A percentile compares a stretch with the other conserved stretches of the same genome.
Evolutionary conservation across 257 asterid genomes (phyloP).

Genomic region (Scutellaria galericulata): DNA sequence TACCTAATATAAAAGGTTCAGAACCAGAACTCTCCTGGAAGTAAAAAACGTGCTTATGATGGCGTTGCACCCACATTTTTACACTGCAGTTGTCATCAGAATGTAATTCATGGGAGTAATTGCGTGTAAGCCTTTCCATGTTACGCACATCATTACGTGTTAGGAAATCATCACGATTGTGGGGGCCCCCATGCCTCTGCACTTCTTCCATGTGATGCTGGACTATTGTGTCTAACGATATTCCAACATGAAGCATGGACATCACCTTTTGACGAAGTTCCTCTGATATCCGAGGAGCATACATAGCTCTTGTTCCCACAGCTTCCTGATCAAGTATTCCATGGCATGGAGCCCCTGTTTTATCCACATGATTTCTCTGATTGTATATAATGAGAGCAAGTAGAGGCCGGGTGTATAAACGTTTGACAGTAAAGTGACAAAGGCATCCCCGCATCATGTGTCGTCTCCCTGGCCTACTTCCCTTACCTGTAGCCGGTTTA

Average conservation of each 20-base stretch:
- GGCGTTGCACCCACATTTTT: conserved; percentile 59
- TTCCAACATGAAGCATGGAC: conserved; percentile 58
- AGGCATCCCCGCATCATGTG: conserved; percentile 71
- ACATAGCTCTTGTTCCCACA: conserved; percentile 66
- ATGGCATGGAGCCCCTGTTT: conserved; percentile 58
- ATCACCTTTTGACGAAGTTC: conserved; percentile 59
- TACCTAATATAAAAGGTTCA: conserved; percentile 49
- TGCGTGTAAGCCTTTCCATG: conserved; percentile 55
- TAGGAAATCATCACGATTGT: conserved; percentile 56
- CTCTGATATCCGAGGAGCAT: conserved; percentile 65
- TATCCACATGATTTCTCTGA: conserved; percentile 57
- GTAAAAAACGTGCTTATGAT: conserved; percentile 51
- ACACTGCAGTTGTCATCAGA: conserved; percentile 50
- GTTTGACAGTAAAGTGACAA: conserved; percentile 63
- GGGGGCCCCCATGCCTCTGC: conserved; percentile 64
- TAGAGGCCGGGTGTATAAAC: conserved; percentile 57
- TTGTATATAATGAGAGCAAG: conserved; percentile 65
- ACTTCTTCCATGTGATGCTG: conserved; percentile 65
- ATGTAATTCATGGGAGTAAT: conserved; percentile 48
- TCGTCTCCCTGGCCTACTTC: conserved; percentile 65
- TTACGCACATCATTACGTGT: conserved; percentile 61
- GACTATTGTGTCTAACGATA: conserved; percentile 48
- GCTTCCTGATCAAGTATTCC: conserved; percentile 61
- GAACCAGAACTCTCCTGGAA: conserved; percentile 45
- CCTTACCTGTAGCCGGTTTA: conserved; percentile 60